Evolutionary conservation across 106 monocot species (phyloP), one percentile per base, ranked within the genome.

Genomic region (Alisma plantagoaquatica): DNA sequence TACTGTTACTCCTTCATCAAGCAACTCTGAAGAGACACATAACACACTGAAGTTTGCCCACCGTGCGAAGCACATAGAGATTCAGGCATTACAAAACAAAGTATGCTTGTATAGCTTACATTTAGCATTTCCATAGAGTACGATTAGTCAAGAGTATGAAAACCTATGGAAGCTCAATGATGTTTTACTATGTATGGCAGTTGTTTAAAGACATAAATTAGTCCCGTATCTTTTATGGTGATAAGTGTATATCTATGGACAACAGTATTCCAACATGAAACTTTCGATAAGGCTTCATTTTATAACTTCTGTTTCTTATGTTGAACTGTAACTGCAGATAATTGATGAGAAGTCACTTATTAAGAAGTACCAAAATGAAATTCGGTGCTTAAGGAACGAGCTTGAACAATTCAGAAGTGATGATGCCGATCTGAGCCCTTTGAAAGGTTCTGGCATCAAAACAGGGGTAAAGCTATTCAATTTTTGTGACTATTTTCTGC

Each of bases 11-110:
- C 92, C 92, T 65, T 78, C 92, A 46, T 86, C 92, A 44, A 92
- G 92, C 64, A 92, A 92, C 60, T 57, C 76, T 14, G 92, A 92
- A 69, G 92, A 92, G 73, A 92, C 92, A 35, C 92, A 86, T 56
- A 92, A 92, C 43, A 92, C 92, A 51, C 59, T 92, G 33, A 92
- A 92, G 67, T 92, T 92, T 69, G 92, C 92, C 4, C 86, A 92
- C 43, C 92, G 86, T 56, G 86, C 92, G 49, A 92, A 92, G 64
- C 31, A 41, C 31, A 82, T 92, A 23, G 92, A 92, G 61, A 82
- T 92, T 31, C 86, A 79, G 77, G 92, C 92, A 67, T 86, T 73
- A 57, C 92, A 92, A 75, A 92, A 92, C 50, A 92, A 81, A 60
- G 86, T 86, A 53, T 57, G 49, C 27, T 9, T 31, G 49, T 12